Percentiles rank a stretch among this genome's conserved stretches.
phyloP scores from a whole-genome alignment of 306 rosid species.

The Cucumis melo region DNA sequence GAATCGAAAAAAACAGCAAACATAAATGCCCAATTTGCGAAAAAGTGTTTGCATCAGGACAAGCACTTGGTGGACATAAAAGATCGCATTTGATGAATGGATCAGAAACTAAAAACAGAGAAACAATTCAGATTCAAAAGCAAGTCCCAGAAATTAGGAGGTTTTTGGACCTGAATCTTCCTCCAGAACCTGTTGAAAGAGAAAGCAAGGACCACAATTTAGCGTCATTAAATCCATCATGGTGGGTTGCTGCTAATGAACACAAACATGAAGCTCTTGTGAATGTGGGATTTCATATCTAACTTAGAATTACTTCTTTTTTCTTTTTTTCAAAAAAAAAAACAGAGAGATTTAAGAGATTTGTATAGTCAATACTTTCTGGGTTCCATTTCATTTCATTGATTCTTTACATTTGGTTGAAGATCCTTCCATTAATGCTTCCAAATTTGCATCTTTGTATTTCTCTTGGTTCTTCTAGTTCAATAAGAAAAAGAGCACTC shows the following conservation, averaged over 20 bases:
- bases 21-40: constrained; percentile 15
- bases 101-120: not conserved
- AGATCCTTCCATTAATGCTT: constrained; percentile 12
- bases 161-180: constrained; percentile 13
- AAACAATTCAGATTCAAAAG: not conserved
- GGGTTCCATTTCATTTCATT: constrained; percentile 43
- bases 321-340: not conserved
- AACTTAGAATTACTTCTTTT: not conserved
- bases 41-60: constrained; percentile 10
- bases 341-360: constrained; percentile 9
- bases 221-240: constrained; percentile 19
- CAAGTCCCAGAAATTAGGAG: constrained; percentile 4
- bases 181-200: constrained; percentile 21
- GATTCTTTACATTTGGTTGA: constrained; percentile 45
- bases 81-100: constrained; percentile 10
- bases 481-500: constrained; percentile 6
- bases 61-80: constrained; percentile 17
- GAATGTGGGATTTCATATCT: constrained; percentile 10
- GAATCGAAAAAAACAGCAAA: not conserved
- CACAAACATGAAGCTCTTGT: constrained; percentile 19
- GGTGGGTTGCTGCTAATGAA: constrained; percentile 26
- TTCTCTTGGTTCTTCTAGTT: not conserved
- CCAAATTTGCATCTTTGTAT: constrained; percentile 7
- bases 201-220: constrained; percentile 15
- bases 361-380: constrained; percentile 41